Conservation (phyloP, 371 early-diverging fungal genomes). For the Lichtheimia hyalospora region DNA sequence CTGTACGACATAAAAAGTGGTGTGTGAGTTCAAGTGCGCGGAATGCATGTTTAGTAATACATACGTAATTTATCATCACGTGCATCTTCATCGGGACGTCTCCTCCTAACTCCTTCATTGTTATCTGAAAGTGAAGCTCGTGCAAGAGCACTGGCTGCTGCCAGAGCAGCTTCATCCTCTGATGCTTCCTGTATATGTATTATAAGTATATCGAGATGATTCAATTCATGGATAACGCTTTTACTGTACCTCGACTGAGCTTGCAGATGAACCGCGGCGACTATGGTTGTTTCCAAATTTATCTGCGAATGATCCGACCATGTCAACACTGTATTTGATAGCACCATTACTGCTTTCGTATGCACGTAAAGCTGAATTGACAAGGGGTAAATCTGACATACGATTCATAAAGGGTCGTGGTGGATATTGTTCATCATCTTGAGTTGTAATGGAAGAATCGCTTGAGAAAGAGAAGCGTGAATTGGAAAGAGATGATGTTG, state of each 20-base stretch:
- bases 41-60: not conserved
- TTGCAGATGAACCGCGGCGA: constrained; percentile 12
- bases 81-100: constrained; percentile 29
- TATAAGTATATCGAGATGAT: not conserved
- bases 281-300: constrained; percentile 22
- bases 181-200: constrained; percentile 11
- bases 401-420: constrained; percentile 62
- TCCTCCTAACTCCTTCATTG: constrained; percentile 21
- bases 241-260: constrained; percentile 16
- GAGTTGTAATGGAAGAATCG: constrained; percentile 9
- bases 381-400: constrained; percentile 77
- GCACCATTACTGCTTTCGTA: constrained; percentile 75
- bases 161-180: constrained; percentile 38
- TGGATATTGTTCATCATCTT: constrained; percentile 9
- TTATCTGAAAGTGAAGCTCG: constrained; percentile 35
- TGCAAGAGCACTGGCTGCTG: constrained; percentile 42
- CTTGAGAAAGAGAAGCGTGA: constrained; percentile 25
- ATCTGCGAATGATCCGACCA: constrained; percentile 74
- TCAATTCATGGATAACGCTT: too few species aligned
- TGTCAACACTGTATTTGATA: constrained; percentile 65
- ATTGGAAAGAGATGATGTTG: constrained; percentile 20
- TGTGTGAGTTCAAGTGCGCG: not conserved
- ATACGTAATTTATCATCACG: constrained; percentile 30
- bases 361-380: constrained; percentile 72
- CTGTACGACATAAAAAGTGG: not conserved